Base-by-base conservation (phyloP, 73 alveolate genomes). In the Strombidium stylifer region DNA sequence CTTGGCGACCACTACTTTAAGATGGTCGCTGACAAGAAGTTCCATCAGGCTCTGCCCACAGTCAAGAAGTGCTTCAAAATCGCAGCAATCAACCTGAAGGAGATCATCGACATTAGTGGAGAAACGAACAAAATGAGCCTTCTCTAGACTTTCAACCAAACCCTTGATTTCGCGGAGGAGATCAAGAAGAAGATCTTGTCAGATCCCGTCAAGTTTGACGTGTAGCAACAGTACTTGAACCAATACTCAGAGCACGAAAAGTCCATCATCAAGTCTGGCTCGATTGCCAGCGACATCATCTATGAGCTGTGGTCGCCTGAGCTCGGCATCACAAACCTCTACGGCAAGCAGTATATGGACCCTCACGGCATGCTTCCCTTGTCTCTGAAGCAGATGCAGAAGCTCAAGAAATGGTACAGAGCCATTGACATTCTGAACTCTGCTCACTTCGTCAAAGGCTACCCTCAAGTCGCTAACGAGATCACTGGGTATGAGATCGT, bases 341-440 rank as follows among this genome's bases (percentile, higher is more conserved):
- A 53, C 31, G 58, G 53, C 4, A 52, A 57, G 42, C 50, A 52
- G 16, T 79, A 20, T 35, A 77, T 35, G 36, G 90, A 79, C 47
- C 82, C 82, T 10, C 84, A 68, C 50, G 90, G 90, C 0, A 12
- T 69, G 54, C 77, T 73, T n/a, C 57, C 56, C 10, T 69, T 79
- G 11, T 69, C 84, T 14, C 52, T 37, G 1, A 57, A 61, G 50
- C 72, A 79, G 48, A 27, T 52, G 42, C 55, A 58, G 36, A 32
- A 58, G 14, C 69, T 69, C 55, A 25, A 16, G 24, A 30, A 39
- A 6, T 79, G 81, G 79, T 39, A 15, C 12, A 55, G 90, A 24
- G 84, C 90, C 4, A 16, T 51, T 26, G 90, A 79, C 15, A 44
- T 69, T 16, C 21, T 54, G 16, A 65, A 44, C 30, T 18, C 74